Conservation (phyloP, 495 filamentous ascomycete species). For the Rusavskia elegans region DNA sequence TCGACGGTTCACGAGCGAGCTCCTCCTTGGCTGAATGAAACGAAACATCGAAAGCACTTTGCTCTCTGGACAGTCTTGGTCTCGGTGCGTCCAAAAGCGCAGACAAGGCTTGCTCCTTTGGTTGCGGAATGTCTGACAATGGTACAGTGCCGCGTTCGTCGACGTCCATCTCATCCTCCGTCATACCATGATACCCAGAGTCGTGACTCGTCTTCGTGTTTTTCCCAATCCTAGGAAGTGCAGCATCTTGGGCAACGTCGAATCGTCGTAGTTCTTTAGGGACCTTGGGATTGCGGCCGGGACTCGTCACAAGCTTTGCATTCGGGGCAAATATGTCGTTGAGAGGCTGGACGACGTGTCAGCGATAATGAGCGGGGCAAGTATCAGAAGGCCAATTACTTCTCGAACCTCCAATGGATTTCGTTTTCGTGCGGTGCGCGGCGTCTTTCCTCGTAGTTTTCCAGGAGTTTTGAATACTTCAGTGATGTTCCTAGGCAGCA, state of each 20-base stretch:
- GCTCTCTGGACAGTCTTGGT: conserved; percentile 19
- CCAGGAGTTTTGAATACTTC: conserved; percentile 95
- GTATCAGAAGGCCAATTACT: conserved; percentile 30
- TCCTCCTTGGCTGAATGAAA: conserved; percentile 58
- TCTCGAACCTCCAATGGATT: conserved; percentile 47
- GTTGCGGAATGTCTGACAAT: conserved; percentile 19
- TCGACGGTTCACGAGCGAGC: conserved; percentile 9
- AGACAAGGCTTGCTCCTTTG: conserved; percentile 8
- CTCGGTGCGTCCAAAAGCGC: neutral
- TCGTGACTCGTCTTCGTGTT: conserved; percentile 36
- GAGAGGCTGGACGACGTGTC: conserved; percentile 42
- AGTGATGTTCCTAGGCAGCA: conserved; percentile 50
- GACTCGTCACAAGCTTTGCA: conserved; percentile 11
- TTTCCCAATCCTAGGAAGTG: neutral
- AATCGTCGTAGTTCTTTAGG: conserved; percentile 14
- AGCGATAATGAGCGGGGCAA: neutral
- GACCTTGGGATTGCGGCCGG: conserved; percentile 11
- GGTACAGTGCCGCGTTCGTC: conserved; percentile 13
- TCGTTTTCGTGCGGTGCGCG: conserved; percentile 61
- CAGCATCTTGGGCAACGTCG: conserved; percentile 13
- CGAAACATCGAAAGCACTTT: conserved; percentile 40
- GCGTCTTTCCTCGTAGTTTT: conserved; percentile 86
- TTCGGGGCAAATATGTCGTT: conserved; percentile 64
- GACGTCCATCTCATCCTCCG: conserved; percentile 35
- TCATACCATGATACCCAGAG: conserved; percentile 72